These are phyloP conservation scores for Silene latifolia DNA, from an alignment of 148 eudicot genomes.

Conservation along the genomic window DNA sequence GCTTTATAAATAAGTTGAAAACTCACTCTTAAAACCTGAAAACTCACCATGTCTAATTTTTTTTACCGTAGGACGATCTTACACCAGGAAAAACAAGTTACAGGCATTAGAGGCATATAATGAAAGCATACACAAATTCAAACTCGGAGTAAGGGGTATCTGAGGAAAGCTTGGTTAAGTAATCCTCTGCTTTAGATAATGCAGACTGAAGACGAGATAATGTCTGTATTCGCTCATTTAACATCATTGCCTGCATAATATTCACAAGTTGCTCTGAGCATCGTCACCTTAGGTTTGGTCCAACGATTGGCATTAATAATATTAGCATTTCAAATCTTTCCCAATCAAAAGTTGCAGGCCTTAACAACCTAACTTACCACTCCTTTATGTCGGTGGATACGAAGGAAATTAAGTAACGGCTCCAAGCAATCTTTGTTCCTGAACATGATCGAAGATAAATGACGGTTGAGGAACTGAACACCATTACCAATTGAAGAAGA, in stretches of 20 bases:
- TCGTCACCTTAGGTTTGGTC: no score
- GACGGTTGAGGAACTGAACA: conserved; percentile 95
- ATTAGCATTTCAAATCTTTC: neutral
- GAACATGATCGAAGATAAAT: conserved; percentile 91
- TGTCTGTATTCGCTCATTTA: conserved; percentile 78
- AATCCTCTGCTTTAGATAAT: conserved; percentile 76
- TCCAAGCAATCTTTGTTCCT: conserved; percentile 83
- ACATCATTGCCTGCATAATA: conserved; percentile 66
- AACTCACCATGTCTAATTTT: neutral
- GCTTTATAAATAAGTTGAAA: neutral
- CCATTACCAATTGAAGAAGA: conserved; percentile 97
- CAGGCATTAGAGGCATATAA: neutral
- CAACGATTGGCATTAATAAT: neutral
- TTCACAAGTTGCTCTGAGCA: no score
- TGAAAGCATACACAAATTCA: conserved; percentile 55
- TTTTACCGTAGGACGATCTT: neutral
- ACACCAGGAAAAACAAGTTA: neutral
- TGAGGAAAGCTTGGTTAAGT: conserved; percentile 60
- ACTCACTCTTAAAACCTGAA: neutral
- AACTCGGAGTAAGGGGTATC: conserved; percentile 76
- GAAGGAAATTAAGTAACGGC: conserved; percentile 92
- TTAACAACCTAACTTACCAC: conserved; percentile 43
- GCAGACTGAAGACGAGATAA: conserved; percentile 68
- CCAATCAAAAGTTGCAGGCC: neutral
- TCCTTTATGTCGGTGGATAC: conserved; percentile 77